Conservation (phyloP, 352 stramenopile genomes). For the Thraustochytrium sp. region DNA sequence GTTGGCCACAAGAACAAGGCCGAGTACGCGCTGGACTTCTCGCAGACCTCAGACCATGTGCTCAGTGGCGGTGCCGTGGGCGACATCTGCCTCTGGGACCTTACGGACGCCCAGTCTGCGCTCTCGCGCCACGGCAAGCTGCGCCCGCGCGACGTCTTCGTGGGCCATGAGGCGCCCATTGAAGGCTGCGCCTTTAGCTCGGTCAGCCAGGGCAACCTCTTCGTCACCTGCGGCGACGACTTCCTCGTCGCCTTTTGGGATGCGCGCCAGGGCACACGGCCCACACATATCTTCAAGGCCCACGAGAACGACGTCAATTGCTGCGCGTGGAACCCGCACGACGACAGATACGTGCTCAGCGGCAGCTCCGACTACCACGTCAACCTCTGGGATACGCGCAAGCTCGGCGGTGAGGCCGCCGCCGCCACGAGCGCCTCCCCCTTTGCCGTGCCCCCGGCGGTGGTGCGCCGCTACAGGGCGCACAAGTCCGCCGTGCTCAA, state of each 20-base stretch:
- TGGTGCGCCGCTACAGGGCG: neutral
- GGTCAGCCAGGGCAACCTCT: neutral
- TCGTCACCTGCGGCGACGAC: constrained; percentile 1
- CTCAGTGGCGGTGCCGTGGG: neutral
- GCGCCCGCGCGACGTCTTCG: neutral
- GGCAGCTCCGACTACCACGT: neutral
- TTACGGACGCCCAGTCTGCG: neutral
- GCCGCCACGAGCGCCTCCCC: neutral
- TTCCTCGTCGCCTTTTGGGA: constrained; percentile 14
- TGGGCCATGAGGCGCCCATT: neutral
- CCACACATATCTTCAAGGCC: neutral
- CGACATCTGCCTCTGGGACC: constrained; percentile 13
- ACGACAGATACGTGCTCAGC: neutral
- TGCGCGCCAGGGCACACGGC: neutral
- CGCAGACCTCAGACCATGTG: neutral
- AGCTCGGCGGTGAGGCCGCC: neutral
- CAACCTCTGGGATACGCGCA: neutral
- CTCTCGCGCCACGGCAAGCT: constrained; percentile 5
- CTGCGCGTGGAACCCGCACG: constrained; percentile 22
- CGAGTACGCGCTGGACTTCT: constrained; percentile 31
- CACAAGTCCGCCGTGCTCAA: constrained; percentile 7
- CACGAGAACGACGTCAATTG: neutral
- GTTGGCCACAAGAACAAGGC: neutral
- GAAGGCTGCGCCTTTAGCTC: constrained; percentile 11
- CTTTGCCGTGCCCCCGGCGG: neutral